Base-by-base conservation (phyloP, 306 rosid genomes). In the Castanea sativa region DNA sequence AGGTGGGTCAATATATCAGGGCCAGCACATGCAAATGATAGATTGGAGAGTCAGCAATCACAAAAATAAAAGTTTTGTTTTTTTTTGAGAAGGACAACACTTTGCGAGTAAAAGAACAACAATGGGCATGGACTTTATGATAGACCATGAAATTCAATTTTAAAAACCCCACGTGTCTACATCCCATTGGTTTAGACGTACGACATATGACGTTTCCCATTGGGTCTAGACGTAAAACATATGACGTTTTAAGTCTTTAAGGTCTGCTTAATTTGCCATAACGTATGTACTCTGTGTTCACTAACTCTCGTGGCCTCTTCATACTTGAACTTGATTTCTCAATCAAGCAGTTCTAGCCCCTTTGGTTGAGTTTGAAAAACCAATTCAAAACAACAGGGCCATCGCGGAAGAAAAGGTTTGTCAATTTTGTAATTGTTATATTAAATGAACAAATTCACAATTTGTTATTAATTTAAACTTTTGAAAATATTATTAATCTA, bases 371-470 rank as follows among this genome's bases (percentile, higher is more conserved):
- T 78, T 80, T 83, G 71, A 80, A 68, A 75, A 78, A 51, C 13
- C 21, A 23, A 38, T 56, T 60, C 59, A 9, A 12, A 45, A 4
- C 53, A 6, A 45, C 2, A 2, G 53, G 71, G 45, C 55, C 73
- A 86, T 86, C 85, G 81, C 77, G 53, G 53, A 12, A 53, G 90
- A 87, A 82, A 87, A 85, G 90, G 90, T 87, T 70, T 19, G 20
- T 15, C 1, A 12, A 16, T n/a, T 35, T 20, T n/a, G 23, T 67
- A 7, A 3, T 38, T 38, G 11, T 38, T 38, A 38, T 38, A 38
- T 38, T 38, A 38, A 38, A 7, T 0, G 2, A 38, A 38, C 11
- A 38, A 38, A 38, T 38, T 38, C 45, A 38, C 45, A 9, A 38
- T 6, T 6, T 35, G 0, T 38, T 38, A 38, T 1, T 38, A 7